Evolutionary conservation across 1,284 basidiomycete genomes (phyloP).

Genomic region (Melanopsichium pennsylvanicum): DNA sequence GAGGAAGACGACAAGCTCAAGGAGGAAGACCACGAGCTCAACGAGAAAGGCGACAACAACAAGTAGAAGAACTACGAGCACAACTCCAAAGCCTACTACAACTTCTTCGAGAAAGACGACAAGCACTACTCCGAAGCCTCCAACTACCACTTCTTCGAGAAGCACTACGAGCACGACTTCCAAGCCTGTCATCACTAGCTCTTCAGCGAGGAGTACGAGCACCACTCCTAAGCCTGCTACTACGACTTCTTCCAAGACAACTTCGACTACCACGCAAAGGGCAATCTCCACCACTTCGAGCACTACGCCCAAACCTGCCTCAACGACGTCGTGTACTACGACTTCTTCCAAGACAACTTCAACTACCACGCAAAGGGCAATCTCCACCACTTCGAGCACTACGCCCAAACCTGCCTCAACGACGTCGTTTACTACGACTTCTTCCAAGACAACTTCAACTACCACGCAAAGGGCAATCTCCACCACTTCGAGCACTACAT

Average conservation of each 20-base stretch:
- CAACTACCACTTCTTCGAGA: not conserved
- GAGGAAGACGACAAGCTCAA: constrained; percentile 3
- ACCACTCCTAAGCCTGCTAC: not conserved
- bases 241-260: not conserved
- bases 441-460: not conserved
- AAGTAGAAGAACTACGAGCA: constrained; percentile 2
- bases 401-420: not conserved
- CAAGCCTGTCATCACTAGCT: not conserved
- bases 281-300: not conserved
- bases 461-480: not conserved
- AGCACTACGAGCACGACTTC: not conserved
- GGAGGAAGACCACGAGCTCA: constrained; percentile 4
- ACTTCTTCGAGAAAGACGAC: constrained; percentile 1
- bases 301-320: not conserved
- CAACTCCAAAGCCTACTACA: not conserved
- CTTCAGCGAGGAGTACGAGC: constrained; percentile 1
- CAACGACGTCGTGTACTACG: not conserved
- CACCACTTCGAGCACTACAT: not conserved
- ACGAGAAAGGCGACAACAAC: constrained; percentile 6
- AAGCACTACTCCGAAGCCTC: constrained; percentile 2
- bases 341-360: not conserved
- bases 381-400: not conserved
- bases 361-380: too few species aligned
- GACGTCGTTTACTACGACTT: constrained; percentile 1
- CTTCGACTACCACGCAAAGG: too few species aligned